Evolutionary conservation across 495 filamentous ascomycete species (phyloP).

Genomic region (Cenococcum geophilum): DNA sequence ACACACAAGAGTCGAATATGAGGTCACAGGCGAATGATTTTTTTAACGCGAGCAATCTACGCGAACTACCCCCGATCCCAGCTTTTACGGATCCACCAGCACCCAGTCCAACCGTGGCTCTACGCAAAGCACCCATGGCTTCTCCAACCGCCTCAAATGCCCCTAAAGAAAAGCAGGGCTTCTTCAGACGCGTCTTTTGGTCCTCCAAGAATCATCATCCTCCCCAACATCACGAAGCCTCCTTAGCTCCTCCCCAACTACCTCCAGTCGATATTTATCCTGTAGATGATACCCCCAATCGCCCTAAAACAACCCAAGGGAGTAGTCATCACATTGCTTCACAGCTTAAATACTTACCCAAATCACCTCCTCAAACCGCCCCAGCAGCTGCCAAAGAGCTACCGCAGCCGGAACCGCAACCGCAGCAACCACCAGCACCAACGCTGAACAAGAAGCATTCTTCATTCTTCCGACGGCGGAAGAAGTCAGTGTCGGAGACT

Average conservation of each 20-base stretch:
- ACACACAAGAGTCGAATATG: slow-evolving; percentile 41
- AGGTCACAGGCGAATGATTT: slow-evolving; percentile 37
- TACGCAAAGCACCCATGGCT: slow-evolving; percentile 44
- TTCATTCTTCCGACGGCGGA: slow-evolving; percentile 85
- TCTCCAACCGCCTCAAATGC: slow-evolving; percentile 33
- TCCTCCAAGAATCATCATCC: slow-evolving; percentile 12
- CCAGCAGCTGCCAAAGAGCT: slow-evolving; percentile 10
- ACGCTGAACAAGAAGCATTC: slow-evolving; percentile 83
- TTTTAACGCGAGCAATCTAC: slow-evolving; percentile 32
- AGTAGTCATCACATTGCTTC: slow-evolving; percentile 29
- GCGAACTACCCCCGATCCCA: slow-evolving; percentile 25
- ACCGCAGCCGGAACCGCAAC: background rate
- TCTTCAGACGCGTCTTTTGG: slow-evolving; percentile 88
- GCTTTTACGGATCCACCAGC: slow-evolving; percentile 40
- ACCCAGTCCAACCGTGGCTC: slow-evolving; percentile 50
- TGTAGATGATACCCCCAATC: slow-evolving; percentile 13
- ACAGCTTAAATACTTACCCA: slow-evolving; percentile 24
- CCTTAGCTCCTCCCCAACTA: slow-evolving; percentile 15
- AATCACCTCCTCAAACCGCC: slow-evolving; percentile 17
- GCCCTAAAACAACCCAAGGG: slow-evolving; percentile 26
- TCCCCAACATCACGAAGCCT: slow-evolving; percentile 8
- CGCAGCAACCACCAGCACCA: slow-evolving; percentile 36
- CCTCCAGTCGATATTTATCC: background rate
- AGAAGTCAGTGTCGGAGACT: slow-evolving; percentile 68
- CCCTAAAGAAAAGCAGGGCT: slow-evolving; percentile 69